Base-by-base conservation (phyloP, 2,329 filamentous ascomycete genomes). In the Aspergillus pseudoglaucus region DNA sequence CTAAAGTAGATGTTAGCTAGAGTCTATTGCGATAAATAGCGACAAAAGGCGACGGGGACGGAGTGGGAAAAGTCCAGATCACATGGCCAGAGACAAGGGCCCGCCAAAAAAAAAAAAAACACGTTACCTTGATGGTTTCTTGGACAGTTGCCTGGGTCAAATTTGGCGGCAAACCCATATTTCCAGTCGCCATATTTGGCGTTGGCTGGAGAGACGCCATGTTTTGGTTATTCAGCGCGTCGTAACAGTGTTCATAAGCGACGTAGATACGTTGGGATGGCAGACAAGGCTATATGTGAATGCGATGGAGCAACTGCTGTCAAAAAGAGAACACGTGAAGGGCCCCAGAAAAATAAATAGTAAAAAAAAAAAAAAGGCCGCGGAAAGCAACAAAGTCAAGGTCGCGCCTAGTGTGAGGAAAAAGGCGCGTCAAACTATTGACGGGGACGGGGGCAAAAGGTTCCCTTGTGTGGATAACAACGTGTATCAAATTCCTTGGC, bases 141-240 rank as follows among this genome's bases (percentile, higher is more conserved):
- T 90, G 86, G 38, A 90, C 79, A 65, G 89, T 83, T 62, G 89
- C 83, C 61, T 85, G 85, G 48, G 82, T 90, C 61, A 90, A 76
- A 66, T 83, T 83, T 32, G 77, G 73, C 47, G 83, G 78, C 66
- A 90, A 75, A 52, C 76, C 75, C 42, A 73, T 76, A 59, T 80
- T 81, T 54, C 80, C 79, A 65, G 84, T 79, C 68, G 85, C 81
- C 69, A 86, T 80, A 60, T 81, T 80, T 54, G 84, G 81, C 55
- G 83, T 78, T 61, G 82, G 73, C 73, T 93, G 88, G 63, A 90
- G 83, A 54, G 87, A 90, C 68, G 88, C 84, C 88, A 94, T 94
- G 63, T 51, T 78, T 70, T 30, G 10, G 10, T 30, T 30, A 12
- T 12, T 39, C 56, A 58, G 55, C 55, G 57, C 54, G 58, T 57